Conservation (phyloP, 2,329 filamentous ascomycete genomes). For the Neodidymelliopsis sp. region DNA sequence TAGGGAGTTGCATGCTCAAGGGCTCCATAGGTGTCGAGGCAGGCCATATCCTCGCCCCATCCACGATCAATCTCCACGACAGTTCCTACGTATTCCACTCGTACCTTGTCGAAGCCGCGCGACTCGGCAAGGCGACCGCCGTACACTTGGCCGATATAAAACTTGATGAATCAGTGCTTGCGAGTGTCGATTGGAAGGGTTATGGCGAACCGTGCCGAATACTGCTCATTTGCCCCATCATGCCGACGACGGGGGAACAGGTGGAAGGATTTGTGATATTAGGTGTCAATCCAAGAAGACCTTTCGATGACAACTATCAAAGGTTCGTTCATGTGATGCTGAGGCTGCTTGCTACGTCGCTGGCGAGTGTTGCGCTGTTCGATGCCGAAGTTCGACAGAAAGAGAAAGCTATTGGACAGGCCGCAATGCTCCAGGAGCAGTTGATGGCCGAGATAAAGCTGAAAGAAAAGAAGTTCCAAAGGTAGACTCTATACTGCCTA, state of each 20-base stretch:
- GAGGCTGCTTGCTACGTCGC: constrained; percentile 49
- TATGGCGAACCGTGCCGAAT: constrained; percentile 47
- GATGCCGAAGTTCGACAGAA: constrained; percentile 48
- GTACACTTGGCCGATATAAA: constrained; percentile 41
- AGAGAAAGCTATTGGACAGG: constrained; percentile 42
- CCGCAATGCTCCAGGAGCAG: constrained; percentile 46
- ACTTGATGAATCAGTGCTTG: constrained; percentile 33
- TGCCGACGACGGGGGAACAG: constrained; percentile 43
- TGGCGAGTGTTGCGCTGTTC: constrained; percentile 51
- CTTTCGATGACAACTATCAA: constrained; percentile 50
- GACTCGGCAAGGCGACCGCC: constrained; percentile 36
- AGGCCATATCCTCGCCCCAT: constrained; percentile 37
- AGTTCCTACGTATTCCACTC: constrained; percentile 31
- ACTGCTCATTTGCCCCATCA: constrained; percentile 48
- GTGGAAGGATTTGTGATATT: constrained; percentile 51
- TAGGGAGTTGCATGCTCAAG: constrained; percentile 31
- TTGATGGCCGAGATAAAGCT: constrained; percentile 46
- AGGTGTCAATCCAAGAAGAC: constrained; percentile 49
- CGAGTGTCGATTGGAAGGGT: constrained; percentile 41
- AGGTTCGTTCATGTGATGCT: constrained; percentile 47
- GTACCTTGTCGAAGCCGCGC: constrained; percentile 36
- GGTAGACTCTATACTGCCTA: too few relatives aligned
- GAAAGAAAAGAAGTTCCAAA: constrained; percentile 45
- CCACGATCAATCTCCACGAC: constrained; percentile 31
- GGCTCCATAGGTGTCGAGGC: constrained; percentile 34